These are phyloP conservation scores for Daldinia sp. DNA, from an alignment of 2,329 filamentous ascomycete genomes.

Conservation along the genomic window DNA sequence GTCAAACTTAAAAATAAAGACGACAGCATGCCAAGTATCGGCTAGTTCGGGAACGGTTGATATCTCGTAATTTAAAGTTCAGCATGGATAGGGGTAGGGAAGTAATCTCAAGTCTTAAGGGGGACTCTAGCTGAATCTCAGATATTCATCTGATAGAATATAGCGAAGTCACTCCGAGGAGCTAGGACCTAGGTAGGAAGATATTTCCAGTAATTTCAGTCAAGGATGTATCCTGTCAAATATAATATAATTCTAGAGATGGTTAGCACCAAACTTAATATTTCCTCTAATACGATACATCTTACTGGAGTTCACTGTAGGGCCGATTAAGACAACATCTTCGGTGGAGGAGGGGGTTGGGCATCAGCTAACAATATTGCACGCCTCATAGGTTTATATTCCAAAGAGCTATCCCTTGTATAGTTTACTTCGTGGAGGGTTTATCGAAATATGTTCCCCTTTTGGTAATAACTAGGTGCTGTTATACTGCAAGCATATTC, in stretches of 20 bases:
- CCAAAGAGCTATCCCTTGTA: background rate
- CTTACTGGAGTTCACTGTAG: background rate
- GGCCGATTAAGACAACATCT: background rate
- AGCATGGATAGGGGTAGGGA: constrained; percentile 14
- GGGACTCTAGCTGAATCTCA: background rate
- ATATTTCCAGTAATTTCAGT: background rate
- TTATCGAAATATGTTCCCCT: too few relatives aligned
- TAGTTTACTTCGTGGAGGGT: background rate
- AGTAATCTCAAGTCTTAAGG: background rate
- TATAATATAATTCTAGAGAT: background rate
- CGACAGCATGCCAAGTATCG: constrained; percentile 18
- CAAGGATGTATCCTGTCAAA: background rate
- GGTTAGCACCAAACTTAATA: background rate
- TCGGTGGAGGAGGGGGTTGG: background rate
- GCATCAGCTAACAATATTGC: background rate
- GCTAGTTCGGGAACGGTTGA: constrained; percentile 14
- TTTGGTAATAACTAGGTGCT: too few relatives aligned
- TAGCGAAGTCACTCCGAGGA: background rate
- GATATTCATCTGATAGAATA: background rate
- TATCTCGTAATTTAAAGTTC: constrained; percentile 7
- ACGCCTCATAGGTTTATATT: background rate
- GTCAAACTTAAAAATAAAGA: constrained; percentile 23
- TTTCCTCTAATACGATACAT: background rate
- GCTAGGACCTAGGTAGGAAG: background rate
- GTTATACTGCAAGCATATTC: background rate